phyloP scores from a whole-genome alignment of 2,329 filamentous ascomycete genomes.

The Talaromyces rugulosus region DNA sequence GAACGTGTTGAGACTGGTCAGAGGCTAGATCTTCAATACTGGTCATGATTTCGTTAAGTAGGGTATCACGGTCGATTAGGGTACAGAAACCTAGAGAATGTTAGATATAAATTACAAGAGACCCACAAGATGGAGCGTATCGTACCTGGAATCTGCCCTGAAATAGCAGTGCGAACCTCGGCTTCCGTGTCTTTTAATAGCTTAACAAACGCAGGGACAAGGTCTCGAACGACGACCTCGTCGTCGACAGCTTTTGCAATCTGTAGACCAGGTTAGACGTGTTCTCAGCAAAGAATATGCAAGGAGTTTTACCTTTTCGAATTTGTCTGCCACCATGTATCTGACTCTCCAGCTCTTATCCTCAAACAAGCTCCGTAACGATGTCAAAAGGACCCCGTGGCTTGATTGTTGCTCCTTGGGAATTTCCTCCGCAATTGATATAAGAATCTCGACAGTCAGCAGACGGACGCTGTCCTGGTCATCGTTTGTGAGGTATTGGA shows the following conservation, averaged over 20 bases:
- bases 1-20: conserved; percentile 93
- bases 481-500: conserved; percentile 92
- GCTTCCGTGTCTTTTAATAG: conserved; percentile 96
- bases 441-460: conserved; percentile 92
- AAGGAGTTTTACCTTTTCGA: conserved; percentile 69
- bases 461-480: conserved; percentile 97
- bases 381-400: conserved; percentile 86
- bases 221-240: conserved; percentile 87
- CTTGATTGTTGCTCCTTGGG: conserved; percentile 97
- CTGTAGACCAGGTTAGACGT: conserved; percentile 42
- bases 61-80: conserved; percentile 77
- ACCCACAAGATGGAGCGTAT: neutral
- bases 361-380: conserved; percentile 88
- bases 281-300: neutral
- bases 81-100: conserved; percentile 71
- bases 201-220: conserved; percentile 96
- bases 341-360: conserved; percentile 99
- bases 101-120: conserved; percentile 17
- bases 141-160: conserved; percentile 85
- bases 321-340: conserved; percentile 98
- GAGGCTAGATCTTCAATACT: conserved; percentile 94
- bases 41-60: conserved; percentile 94
- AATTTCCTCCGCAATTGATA: conserved; percentile 93
- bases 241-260: conserved; percentile 98
- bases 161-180: conserved; percentile 93